Evolutionary conservation across 495 filamentous ascomycete species (phyloP).

Genomic region (Clavariopsis aquatica): DNA sequence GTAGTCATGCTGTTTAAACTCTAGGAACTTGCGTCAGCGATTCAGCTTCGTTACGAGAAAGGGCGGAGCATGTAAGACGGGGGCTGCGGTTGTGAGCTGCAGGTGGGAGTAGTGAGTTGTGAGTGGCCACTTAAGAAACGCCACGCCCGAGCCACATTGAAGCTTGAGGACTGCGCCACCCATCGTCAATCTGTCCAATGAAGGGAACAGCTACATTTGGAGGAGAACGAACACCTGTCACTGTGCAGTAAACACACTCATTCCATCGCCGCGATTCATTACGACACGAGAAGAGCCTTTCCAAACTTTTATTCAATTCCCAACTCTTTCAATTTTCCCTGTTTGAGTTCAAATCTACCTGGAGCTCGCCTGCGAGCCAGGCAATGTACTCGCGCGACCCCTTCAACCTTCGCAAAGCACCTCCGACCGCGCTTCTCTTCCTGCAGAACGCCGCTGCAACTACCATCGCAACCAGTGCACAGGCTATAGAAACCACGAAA

Average conservation of each 20-base stretch:
- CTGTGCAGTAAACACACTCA: not conserved
- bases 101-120: not conserved
- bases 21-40: too few species aligned
- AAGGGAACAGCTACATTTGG: not conserved
- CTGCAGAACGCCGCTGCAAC: slow-evolving; percentile 44
- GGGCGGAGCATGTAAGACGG: not conserved
- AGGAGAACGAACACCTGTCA: slow-evolving; percentile 4
- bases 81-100: not conserved
- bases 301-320: not conserved
- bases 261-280: not conserved
- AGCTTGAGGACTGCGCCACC: not conserved
- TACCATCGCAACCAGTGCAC: slow-evolving; percentile 41
- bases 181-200: not conserved
- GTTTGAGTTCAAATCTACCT: not conserved
- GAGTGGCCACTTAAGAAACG: not conserved
- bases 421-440: slow-evolving; percentile 18
- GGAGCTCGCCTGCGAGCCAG: slow-evolving; percentile 1
- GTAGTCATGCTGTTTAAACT: too few species aligned
- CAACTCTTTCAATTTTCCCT: not conserved
- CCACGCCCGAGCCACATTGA: not conserved
- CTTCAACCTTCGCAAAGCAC: slow-evolving; percentile 41
- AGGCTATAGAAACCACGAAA: slow-evolving; percentile 48
- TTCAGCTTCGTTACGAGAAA: not conserved
- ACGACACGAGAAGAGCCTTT: not conserved
- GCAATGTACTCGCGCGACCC: slow-evolving; percentile 45